phyloP scores from a whole-genome alignment of 129 eudicot genomes.

The Saussurea involucrata region DNA sequence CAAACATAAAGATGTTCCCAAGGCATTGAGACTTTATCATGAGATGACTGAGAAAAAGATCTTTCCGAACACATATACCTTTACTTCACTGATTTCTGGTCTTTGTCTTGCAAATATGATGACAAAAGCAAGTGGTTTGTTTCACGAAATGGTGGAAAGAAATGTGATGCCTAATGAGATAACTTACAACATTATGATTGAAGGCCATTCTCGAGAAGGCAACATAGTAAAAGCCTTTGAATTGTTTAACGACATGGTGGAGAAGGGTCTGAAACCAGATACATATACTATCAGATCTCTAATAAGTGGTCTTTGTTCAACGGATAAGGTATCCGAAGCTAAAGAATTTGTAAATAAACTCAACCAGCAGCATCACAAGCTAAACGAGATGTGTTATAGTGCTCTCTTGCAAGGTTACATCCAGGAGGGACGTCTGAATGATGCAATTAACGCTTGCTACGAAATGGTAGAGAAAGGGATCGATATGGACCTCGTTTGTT shows the following conservation, averaged over 20 bases:
- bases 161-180: constrained; percentile 64
- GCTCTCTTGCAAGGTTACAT: constrained; percentile 72
- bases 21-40: constrained; percentile 72
- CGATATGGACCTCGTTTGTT: constrained; percentile 69
- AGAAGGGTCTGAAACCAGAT: constrained; percentile 78
- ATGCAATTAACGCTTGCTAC: constrained; percentile 47
- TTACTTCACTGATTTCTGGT: constrained; percentile 64
- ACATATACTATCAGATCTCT: constrained; percentile 78
- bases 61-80: constrained; percentile 64
- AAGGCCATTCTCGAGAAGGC: constrained; percentile 63
- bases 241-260: constrained; percentile 60
- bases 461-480: constrained; percentile 71
- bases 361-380: constrained; percentile 42
- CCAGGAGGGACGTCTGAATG: constrained; percentile 58
- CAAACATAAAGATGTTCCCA: constrained; percentile 43
- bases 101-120: constrained; percentile 58
- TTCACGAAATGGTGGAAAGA: constrained; percentile 56
- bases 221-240: constrained; percentile 57
- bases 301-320: constrained; percentile 74
- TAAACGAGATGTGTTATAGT: constrained; percentile 83
- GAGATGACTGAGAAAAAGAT: constrained; percentile 84
- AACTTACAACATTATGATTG: constrained; percentile 85
- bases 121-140: constrained; percentile 57
- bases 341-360: constrained; percentile 68
- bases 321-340: constrained; percentile 65